Evolutionary conservation across 148 eudicot genomes (phyloP).

Genomic region (Amaranthus hypochondriacus): DNA sequence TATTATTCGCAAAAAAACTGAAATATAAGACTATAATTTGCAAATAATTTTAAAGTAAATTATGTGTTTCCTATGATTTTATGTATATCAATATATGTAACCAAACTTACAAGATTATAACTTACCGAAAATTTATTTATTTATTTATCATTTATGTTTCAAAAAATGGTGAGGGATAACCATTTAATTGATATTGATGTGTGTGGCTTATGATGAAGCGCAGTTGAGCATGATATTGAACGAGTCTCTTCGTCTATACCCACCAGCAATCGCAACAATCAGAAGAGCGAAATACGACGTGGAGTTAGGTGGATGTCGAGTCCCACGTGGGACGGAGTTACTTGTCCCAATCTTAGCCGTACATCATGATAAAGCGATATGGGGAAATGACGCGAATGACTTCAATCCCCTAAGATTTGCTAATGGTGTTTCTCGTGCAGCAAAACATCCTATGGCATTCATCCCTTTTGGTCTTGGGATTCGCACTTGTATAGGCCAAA

Average conservation of each 20-base stretch:
- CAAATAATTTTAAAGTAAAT: no score
- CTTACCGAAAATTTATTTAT: not conserved
- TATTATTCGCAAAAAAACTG: no score
- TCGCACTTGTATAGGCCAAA: constrained; percentile 84
- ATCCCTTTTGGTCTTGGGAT: constrained; percentile 83
- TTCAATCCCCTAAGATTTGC: constrained; percentile 73
- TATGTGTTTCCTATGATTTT: no score
- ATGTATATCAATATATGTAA: no score
- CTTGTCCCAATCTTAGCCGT: constrained; percentile 84
- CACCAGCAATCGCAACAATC: constrained; percentile 83
- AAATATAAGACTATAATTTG: no score
- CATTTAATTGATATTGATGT: no score
- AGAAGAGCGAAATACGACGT: constrained; percentile 73
- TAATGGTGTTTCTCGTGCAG: constrained; percentile 76
- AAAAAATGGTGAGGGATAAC: no score
- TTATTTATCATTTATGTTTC: no score
- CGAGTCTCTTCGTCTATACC: constrained; percentile 77
- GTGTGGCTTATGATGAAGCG: constrained; percentile 4
- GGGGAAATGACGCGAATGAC: constrained; percentile 74
- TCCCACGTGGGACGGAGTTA: constrained; percentile 76
- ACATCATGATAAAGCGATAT: constrained; percentile 68
- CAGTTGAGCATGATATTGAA: constrained; percentile 84
- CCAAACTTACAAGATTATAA: no score
- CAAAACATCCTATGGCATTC: constrained; percentile 77
- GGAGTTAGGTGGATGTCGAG: constrained; percentile 54